A percentile compares a stretch with the other conserved stretches of the same genome.
phyloP scores from a whole-genome alignment of 129 eudicot species.

The Flaveria sonorensis region DNA sequence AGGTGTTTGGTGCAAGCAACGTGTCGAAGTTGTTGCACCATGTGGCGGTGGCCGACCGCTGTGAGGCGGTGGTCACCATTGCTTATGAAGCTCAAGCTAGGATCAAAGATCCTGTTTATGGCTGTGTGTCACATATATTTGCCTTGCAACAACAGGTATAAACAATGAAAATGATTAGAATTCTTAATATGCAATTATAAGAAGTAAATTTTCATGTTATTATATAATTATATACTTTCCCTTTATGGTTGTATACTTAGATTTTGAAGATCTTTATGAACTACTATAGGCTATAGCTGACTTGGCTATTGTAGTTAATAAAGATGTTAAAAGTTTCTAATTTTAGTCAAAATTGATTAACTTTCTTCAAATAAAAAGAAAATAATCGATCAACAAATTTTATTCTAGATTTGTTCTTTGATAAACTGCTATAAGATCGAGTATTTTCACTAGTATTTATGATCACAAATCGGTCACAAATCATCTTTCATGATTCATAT shows the following conservation, averaged over 20 bases:
- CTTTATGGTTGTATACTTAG: too few relatives aligned
- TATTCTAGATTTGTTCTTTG: too few relatives aligned
- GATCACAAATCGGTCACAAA: too few relatives aligned
- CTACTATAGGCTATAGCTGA: too few relatives aligned
- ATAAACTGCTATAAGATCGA: too few relatives aligned
- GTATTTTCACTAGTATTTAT: too few relatives aligned
- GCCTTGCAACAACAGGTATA: constrained; percentile 92
- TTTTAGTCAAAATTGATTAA: background rate
- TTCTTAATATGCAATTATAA: too few relatives aligned
- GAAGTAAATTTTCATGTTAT: too few relatives aligned
- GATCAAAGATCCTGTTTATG: constrained; percentile 92
- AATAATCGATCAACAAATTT: background rate
- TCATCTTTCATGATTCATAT: too few relatives aligned
- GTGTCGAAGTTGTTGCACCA: constrained; percentile 79
- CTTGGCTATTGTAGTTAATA: background rate
- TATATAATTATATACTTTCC: too few relatives aligned
- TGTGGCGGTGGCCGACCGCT: constrained; percentile 71
- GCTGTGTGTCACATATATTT: constrained; percentile 91
- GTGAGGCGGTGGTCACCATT: constrained; percentile 94
- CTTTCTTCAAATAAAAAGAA: background rate
- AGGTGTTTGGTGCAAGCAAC: constrained; percentile 98
- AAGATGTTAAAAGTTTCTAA: background rate
- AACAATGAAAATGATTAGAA: too few relatives aligned
- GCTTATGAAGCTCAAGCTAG: constrained; percentile 99
- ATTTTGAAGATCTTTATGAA: too few relatives aligned